Percentiles rank a stretch among this genome's conserved stretches.
These are phyloP conservation scores for Singerocomus inundabilis DNA, from an alignment of 1,284 basidiomycete species.

Conservation along the genomic window DNA sequence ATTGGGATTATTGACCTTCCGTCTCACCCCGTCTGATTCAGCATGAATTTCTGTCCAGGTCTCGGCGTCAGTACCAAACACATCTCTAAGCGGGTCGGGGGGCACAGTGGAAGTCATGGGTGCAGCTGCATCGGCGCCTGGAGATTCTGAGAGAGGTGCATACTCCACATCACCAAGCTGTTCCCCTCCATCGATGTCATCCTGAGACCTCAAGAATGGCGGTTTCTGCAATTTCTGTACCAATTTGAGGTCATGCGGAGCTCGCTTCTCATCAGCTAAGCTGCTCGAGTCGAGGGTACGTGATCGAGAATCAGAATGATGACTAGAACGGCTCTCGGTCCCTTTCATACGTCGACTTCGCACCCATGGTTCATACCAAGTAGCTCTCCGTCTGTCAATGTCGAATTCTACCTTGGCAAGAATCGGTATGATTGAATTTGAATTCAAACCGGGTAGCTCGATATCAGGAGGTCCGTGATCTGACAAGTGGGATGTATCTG, in stretches of 20 bases:
- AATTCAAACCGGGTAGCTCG: constrained; percentile 63
- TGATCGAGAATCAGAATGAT: constrained; percentile 29
- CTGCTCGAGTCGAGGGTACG: constrained; percentile 22
- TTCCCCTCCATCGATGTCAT: constrained; percentile 27
- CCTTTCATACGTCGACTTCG: constrained; percentile 60
- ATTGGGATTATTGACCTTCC: constrained; percentile 38
- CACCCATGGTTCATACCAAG: constrained; percentile 82
- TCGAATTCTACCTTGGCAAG: constrained; percentile 89
- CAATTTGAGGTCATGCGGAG: constrained; percentile 49
- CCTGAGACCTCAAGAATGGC: constrained; percentile 28
- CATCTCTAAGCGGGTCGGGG: constrained; percentile 46
- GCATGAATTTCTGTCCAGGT: constrained; percentile 57
- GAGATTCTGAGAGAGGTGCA: constrained; percentile 36
- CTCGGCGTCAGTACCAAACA: constrained; percentile 59
- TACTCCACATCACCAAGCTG: constrained; percentile 30
- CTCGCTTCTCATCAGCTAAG: constrained; percentile 31
- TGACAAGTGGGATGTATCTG: constrained; percentile 54
- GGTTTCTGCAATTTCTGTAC: constrained; percentile 48
- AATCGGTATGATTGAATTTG: constrained; percentile 68
- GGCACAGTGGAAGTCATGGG: constrained; percentile 28
- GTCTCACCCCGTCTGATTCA: constrained; percentile 28
- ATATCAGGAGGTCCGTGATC: constrained; percentile 46
- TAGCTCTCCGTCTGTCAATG: constrained; percentile 68
- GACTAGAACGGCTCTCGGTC: constrained; percentile 40
- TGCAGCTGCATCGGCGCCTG: constrained; percentile 18